A percentile compares a stretch with the other conserved stretches of the same genome.
Conservation (phyloP, 106 monocot species). For the Phalaenopsis equestris region DNA sequence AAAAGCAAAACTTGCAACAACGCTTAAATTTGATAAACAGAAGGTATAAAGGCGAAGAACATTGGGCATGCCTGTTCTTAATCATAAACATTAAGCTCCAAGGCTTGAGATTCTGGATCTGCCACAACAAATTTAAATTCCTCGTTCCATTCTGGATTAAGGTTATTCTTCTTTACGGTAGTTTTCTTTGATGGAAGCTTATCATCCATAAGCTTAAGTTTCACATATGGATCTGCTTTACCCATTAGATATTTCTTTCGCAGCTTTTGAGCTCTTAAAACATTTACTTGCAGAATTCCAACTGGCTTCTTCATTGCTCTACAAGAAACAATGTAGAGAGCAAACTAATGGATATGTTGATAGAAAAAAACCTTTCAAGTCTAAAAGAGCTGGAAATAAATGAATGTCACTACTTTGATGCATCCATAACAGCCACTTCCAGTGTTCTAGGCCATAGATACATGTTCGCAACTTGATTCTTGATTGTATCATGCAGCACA, state of each 20-base stretch:
- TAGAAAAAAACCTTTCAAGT: not conserved
- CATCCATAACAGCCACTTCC: conserved; percentile 75
- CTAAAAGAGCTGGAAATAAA: not conserved
- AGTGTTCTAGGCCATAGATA: conserved; percentile 89
- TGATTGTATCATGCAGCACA: conserved; percentile 84
- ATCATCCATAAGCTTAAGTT: conserved; percentile 73
- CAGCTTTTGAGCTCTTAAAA: conserved; percentile 58
- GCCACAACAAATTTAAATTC: conserved; percentile 80
- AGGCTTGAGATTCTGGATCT: conserved; percentile 70
- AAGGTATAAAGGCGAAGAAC: not conserved
- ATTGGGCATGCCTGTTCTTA: conserved; percentile 71
- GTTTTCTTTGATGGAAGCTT: conserved; percentile 83
- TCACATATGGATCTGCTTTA: conserved; percentile 88
- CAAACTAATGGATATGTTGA: conserved; percentile 1
- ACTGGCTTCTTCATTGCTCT: conserved; percentile 73
- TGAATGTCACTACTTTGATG: conserved; percentile 42
- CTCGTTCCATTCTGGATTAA: conserved; percentile 98
- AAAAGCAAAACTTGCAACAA: not conserved
- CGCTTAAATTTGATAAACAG: not conserved
- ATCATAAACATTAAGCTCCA: conserved; percentile 73
- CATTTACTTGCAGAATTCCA: conserved; percentile 74
- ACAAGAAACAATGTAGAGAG: conserved; percentile 5
- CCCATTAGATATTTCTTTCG: conserved; percentile 80
- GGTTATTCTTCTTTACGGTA: conserved; percentile 59
- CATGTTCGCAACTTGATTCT: conserved; percentile 82